Percentiles rank a stretch among this genome's conserved stretches.
Conservation (phyloP, 176 grass and related monocot species). For the Eragrostis nindensis region DNA sequence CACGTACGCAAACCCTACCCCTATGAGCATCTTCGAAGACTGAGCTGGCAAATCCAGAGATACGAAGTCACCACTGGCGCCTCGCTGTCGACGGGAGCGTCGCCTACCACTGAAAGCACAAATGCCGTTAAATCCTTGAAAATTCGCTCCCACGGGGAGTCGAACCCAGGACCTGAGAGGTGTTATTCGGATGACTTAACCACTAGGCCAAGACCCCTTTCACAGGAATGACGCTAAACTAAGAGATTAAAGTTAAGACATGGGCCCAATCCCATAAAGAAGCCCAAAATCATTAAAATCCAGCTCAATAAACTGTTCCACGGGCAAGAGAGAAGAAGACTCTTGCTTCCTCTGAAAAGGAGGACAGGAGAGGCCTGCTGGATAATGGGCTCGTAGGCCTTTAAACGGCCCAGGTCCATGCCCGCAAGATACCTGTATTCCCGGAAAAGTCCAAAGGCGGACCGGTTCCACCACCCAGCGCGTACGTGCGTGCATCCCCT, state of each 20-base stretch:
- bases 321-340: not conserved
- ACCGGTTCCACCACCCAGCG: conserved; percentile 31
- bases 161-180: no score
- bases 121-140: no score
- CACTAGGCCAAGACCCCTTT: no score
- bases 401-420: not conserved
- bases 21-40: no score
- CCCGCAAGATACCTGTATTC: not conserved
- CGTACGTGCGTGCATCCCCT: conserved; percentile 10
- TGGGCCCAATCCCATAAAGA: not conserved
- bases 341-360: not conserved
- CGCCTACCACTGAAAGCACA: no score
- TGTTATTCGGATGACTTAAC: no score
- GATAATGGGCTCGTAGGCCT: not conserved
- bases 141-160: no score
- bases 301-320: not conserved
- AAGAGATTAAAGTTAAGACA: not conserved
- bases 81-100: no score
- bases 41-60: no score
- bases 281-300: not conserved
- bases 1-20: no score
- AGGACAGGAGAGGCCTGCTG: not conserved
- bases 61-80: no score
- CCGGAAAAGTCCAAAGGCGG: conserved; percentile 16
- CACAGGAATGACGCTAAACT: no score